Evolutionary conservation across 768 basidiomycete species (phyloP), one percentile per base, ranked within the genome.

Genomic region (Termitomyces sp.): DNA sequence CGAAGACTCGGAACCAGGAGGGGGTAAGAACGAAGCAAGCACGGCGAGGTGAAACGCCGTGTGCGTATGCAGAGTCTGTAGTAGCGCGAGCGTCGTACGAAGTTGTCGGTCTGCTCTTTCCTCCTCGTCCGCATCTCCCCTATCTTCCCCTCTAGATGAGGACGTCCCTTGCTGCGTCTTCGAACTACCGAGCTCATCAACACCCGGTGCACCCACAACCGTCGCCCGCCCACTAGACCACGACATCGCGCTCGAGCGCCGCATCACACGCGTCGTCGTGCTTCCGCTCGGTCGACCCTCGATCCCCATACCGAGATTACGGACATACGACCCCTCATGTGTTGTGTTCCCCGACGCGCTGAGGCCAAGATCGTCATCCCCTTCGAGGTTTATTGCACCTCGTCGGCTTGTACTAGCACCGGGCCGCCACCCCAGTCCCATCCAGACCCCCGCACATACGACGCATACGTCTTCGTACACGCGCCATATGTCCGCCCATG

Each of bases 401-500:
- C 80, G 43, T 76, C 72, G 12, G 18, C n/a, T 47, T 16, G 79
- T 68, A 7, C 78, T 79, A 36, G 77, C 71, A 8, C 71, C 76
- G 7, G 79, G 78, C 1, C 86, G 77, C 84, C 81, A 89, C 14
- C 89, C 88, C 63, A 87, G 79, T 89, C 90, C 88, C 65, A 87
- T 81, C 90, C 89, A 93, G n/a, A 91, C 77, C 3, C 88, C 84
- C 0, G 90, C 91, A 65, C 91, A 93, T 45, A 91, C 76, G 40
- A 92, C 75, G 60, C 92, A 93, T 22, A 88, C 87, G 59, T 93
- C 92, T 71, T 94, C 91, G 64, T 93, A 94, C 13, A 93, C 76
- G 26, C 83, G 82, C 89, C 90, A 92, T 8, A 82, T 81, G 60
- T 92, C 91, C 14, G 84, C 79, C 88, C 88, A 91, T 2, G 77